Evolutionary conservation across 257 asterid genomes (phyloP), one percentile per base, ranked within the genome.

Genomic region (Orobanche coerulescens): DNA sequence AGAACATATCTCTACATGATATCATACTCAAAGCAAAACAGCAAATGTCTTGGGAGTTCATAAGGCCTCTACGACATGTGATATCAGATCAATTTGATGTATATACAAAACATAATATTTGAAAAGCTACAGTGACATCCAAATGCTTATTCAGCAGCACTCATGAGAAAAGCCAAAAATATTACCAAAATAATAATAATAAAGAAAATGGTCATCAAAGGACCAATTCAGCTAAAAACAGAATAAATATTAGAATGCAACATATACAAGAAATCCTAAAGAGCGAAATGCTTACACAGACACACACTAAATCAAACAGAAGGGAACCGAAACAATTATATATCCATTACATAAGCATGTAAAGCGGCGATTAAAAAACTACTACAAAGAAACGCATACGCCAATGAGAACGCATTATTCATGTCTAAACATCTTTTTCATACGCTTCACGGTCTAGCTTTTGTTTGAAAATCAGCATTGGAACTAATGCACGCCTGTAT

Each of bases 121-220:
- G 9, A 55, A 14, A 55, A 31, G 44, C 9, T 30, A 16, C 6
- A 14, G 40, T 40, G 14, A 53, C 1, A 46, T 11, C 49, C 53
- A 64, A 15, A 18, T 33, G 56, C 46, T 16, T 23, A 39, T 49
- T 56, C 26, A 12, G 42, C 62, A 53, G n/a, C 61, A 65, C 30
- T 42, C 14, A 18, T 0, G 7, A 42, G 19, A 37, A 65, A 22
- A 25, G 33, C 25, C 55, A 53, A 6, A 11, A 36, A 36, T 14
- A 43, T 22, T 43, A 43, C 1, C 6, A 15, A 43, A 2, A 6
- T 4, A 64, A 13, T n/a, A n/a, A 3, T 2, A n/a, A 40, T 25
- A 5, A 40, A 40, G 22, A 18, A 34, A 30, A 20, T 28, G 42
- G 30, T 30, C 23, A 20, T 39, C 14, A 28, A 40, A 31, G 25